Evolutionary conservation across 202 grass and related monocot genomes (phyloP).

Genomic region (Schoenoplectus triqueter): DNA sequence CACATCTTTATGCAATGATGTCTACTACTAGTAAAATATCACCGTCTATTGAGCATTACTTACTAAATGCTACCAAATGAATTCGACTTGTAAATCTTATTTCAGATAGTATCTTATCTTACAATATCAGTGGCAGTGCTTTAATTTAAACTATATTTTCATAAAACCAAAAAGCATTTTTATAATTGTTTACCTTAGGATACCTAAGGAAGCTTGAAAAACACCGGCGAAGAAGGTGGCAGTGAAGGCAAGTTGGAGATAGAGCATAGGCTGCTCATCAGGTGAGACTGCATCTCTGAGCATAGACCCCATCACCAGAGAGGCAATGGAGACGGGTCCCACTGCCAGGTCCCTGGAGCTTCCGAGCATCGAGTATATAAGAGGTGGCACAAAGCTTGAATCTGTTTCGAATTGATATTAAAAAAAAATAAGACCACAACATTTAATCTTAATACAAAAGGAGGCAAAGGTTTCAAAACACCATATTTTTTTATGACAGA

Average conservation of each 20-base stretch:
- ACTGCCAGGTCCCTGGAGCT: conserved; percentile 91
- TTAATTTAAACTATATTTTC: background rate
- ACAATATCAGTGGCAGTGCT: background rate
- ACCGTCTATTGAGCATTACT: too few species aligned
- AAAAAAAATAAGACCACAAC: background rate
- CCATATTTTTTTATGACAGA: background rate
- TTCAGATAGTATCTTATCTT: background rate
- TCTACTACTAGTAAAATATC: background rate
- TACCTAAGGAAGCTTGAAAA: conserved; percentile 84
- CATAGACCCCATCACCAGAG: conserved; percentile 98
- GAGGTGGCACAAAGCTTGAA: conserved; percentile 96
- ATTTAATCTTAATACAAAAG: background rate
- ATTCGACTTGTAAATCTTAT: background rate
- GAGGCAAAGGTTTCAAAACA: background rate
- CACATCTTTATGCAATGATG: background rate
- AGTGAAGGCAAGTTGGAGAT: conserved; percentile 92
- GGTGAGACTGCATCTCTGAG: conserved; percentile 80
- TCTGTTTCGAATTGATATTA: conserved; percentile 45
- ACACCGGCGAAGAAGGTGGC: conserved; percentile 96
- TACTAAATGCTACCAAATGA: too few species aligned
- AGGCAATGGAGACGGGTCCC: conserved; percentile 92
- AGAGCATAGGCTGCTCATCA: conserved; percentile 71
- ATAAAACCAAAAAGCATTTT: background rate
- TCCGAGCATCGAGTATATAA: conserved; percentile 89
- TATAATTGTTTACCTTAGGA: conserved; percentile 57